phyloP scores from a whole-genome alignment of 2,329 filamentous ascomycete species.

The Trichoderma atrobrunneum region DNA sequence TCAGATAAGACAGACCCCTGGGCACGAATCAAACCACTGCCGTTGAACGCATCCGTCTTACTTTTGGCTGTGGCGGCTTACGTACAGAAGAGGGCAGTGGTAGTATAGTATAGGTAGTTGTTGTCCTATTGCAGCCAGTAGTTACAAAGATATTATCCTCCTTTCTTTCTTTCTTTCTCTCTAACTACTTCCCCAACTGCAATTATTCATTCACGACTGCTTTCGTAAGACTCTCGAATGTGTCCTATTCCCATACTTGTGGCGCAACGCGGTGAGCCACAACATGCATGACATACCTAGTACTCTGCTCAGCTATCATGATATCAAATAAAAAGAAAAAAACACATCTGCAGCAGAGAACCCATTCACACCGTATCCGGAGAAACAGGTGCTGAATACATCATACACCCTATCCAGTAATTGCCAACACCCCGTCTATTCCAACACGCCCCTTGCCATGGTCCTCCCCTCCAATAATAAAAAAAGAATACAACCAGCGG shows the following conservation, averaged over 20 bases:
- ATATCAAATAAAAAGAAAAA: background rate
- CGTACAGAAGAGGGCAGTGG: background rate
- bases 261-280: background rate
- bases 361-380: background rate
- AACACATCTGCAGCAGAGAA: background rate
- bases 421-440: constrained; percentile 16
- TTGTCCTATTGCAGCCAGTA: background rate
- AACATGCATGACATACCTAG: background rate
- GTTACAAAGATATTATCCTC: background rate
- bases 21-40: background rate
- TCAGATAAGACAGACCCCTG: background rate
- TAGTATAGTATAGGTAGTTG: too few relatives aligned
- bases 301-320: background rate
- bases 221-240: background rate
- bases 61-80: background rate
- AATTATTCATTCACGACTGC: background rate
- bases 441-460: constrained; percentile 16
- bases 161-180: background rate
- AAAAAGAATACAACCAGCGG: constrained; percentile 6
- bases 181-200: background rate
- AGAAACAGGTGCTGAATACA: constrained; percentile 11
- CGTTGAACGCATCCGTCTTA: background rate
- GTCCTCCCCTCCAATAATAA: background rate
- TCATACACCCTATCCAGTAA: constrained; percentile 16
- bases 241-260: background rate